Conservation (phyloP, 176 grass and related monocot species). For the Eleusine indica region DNA sequence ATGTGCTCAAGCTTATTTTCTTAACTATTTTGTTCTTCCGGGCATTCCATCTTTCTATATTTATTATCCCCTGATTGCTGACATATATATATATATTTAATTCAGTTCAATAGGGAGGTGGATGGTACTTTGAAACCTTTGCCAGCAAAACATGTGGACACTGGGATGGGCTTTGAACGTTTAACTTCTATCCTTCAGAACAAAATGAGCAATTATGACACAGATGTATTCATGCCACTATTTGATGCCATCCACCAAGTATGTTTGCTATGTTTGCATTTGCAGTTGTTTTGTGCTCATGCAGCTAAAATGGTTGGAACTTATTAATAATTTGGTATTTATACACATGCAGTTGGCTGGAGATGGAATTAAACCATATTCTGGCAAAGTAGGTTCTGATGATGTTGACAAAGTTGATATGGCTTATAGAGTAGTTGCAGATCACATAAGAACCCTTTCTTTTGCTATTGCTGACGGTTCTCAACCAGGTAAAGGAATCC, state of each 20-base stretch:
- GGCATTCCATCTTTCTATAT: background rate
- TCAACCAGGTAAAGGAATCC: constrained; percentile 63
- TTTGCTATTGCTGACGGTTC: constrained; percentile 94
- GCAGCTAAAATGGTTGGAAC: background rate
- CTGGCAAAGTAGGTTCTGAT: constrained; percentile 70
- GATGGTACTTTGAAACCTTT: constrained; percentile 77
- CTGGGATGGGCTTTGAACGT: constrained; percentile 87
- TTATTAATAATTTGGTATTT: constrained; percentile 35
- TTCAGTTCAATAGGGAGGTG: constrained; percentile 85
- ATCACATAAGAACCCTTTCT: constrained; percentile 93
- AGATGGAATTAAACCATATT: constrained; percentile 62
- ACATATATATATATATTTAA: background rate
- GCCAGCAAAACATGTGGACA: constrained; percentile 97
- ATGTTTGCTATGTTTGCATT: background rate
- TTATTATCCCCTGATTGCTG: constrained; percentile 4
- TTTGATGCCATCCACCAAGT: constrained; percentile 93
- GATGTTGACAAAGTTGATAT: constrained; percentile 92
- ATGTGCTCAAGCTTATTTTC: background rate
- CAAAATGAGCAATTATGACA: constrained; percentile 99
- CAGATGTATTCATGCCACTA: constrained; percentile 82
- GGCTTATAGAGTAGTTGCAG: constrained; percentile 96
- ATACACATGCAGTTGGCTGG: constrained; percentile 60
- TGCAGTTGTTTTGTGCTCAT: constrained; percentile 34
- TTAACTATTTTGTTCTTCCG: background rate
- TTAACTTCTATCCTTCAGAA: constrained; percentile 93